Conservation (phyloP, 2,329 filamentous ascomycete species). For the Phialemoniopsis sp. region DNA sequence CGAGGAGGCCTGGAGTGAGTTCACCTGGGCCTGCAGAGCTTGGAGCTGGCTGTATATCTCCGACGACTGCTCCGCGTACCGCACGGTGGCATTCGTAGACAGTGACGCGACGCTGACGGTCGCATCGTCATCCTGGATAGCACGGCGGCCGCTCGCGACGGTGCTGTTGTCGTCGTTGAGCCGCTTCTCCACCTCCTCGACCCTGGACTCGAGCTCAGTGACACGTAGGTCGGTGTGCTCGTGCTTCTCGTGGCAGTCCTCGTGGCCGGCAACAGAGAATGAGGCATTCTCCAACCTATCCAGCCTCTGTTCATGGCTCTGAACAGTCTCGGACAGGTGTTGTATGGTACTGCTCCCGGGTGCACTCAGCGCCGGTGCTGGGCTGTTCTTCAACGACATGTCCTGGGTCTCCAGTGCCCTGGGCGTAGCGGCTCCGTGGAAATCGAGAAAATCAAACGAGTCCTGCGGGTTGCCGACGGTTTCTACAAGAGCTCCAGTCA, state of each 20-base stretch:
- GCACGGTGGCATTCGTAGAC: constrained; percentile 32
- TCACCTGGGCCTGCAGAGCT: constrained; percentile 43
- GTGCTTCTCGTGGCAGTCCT: constrained; percentile 65
- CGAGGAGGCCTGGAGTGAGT: constrained; percentile 51
- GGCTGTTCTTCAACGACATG: background rate
- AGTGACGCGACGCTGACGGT: constrained; percentile 40
- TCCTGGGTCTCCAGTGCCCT: constrained; percentile 1
- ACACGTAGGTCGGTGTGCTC: constrained; percentile 64
- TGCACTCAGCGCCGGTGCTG: background rate
- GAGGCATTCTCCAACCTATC: constrained; percentile 67
- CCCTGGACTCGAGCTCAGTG: constrained; percentile 62
- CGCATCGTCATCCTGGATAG: constrained; percentile 32
- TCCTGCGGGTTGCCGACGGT: too few species aligned
- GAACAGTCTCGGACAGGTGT: constrained; percentile 47
- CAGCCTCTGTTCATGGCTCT: constrained; percentile 60
- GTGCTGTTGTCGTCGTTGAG: constrained; percentile 42
- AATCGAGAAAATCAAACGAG: too few species aligned
- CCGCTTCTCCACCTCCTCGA: constrained; percentile 55
- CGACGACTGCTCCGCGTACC: constrained; percentile 31
- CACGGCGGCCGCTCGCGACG: constrained; percentile 24
- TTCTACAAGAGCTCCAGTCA: too few species aligned
- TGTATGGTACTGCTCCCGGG: constrained; percentile 21
- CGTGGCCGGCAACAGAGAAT: constrained; percentile 61
- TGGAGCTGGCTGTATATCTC: constrained; percentile 48
- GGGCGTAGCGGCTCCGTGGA: background rate